These are phyloP conservation scores for Boletus semigastroideus DNA, from an alignment of 1,284 basidiomycete species.

Conservation along the genomic window DNA sequence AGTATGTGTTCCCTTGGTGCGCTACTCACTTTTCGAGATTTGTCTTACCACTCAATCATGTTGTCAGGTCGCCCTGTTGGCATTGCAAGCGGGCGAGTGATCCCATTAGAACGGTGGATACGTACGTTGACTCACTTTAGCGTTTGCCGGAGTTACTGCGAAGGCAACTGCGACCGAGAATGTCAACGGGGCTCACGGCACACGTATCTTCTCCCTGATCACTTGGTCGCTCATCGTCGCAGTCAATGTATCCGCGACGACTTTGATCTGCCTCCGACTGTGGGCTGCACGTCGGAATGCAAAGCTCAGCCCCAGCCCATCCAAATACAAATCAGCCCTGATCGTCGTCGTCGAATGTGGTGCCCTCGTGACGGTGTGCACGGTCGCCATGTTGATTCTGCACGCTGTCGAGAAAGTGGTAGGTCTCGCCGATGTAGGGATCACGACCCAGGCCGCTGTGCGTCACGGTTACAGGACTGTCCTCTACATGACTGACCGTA, in stretches of 20 bases:
- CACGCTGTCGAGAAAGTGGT: not conserved
- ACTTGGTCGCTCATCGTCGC: slow-evolving; percentile 20
- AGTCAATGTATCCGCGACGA: slow-evolving; percentile 19
- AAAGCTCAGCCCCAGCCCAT: not conserved
- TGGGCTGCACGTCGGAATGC: slow-evolving; percentile 13
- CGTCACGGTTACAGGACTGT: not conserved
- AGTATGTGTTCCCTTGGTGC: slow-evolving; percentile 22
- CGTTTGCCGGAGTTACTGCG: slow-evolving; percentile 8
- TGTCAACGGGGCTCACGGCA: not conserved
- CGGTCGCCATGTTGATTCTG: slow-evolving; percentile 16
- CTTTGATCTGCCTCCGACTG: slow-evolving; percentile 18
- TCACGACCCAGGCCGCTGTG: slow-evolving; percentile 23
- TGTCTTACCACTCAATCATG: not conserved
- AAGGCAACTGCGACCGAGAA: slow-evolving; percentile 4
- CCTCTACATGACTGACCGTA: not conserved
- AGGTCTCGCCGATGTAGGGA: slow-evolving; percentile 16
- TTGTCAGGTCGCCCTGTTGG: slow-evolving; percentile 12
- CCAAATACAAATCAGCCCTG: slow-evolving; percentile 16
- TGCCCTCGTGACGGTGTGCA: slow-evolving; percentile 17
- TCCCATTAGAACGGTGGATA: not conserved
- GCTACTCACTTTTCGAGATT: not conserved
- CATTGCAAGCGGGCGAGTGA: slow-evolving; percentile 17
- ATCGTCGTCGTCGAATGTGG: slow-evolving; percentile 26
- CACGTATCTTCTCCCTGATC: slow-evolving; percentile 5
- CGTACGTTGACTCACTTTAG: not conserved